Percentiles rank a stretch among this genome's conserved stretches.
Conservation (phyloP, 495 filamentous ascomycete species). For the Penicillium herquei region DNA sequence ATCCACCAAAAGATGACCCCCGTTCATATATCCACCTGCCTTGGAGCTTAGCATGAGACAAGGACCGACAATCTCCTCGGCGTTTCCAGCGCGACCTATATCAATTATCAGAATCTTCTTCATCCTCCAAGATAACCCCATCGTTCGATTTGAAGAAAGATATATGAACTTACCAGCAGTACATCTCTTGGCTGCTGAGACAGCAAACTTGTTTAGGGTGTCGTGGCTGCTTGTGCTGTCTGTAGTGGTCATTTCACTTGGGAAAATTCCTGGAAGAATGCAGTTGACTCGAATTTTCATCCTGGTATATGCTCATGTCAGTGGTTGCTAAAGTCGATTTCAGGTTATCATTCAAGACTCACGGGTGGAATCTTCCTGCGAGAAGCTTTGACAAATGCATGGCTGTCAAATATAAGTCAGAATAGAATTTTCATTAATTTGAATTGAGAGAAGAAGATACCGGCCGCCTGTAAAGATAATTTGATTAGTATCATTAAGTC, state of each 20-base stretch:
- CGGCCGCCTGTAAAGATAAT: too few species aligned
- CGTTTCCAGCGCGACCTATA: slow-evolving; percentile 3
- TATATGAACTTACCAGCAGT: slow-evolving; percentile 1
- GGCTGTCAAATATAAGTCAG: slow-evolving; percentile 1
- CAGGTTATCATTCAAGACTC: neutral
- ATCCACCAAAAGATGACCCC: slow-evolving; percentile 10
- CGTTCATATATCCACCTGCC: slow-evolving; percentile 14
- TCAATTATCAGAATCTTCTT: too few species aligned
- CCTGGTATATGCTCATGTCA: neutral
- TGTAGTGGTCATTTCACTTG: slow-evolving; percentile 21
- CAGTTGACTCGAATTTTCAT: slow-evolving; percentile 40
- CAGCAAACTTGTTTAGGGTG: slow-evolving; percentile 6
- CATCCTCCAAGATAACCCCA: too few species aligned
- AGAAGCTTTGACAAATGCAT: slow-evolving; percentile 21
- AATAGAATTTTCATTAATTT: neutral
- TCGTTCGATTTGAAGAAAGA: too few species aligned
- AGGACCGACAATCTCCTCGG: slow-evolving; percentile 10
- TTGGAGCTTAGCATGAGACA: slow-evolving; percentile 6
- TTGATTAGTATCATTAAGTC: too few species aligned
- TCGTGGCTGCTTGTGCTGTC: slow-evolving; percentile 10
- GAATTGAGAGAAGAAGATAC: slow-evolving; percentile 6
- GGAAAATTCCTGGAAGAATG: slow-evolving; percentile 48
- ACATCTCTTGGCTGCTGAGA: slow-evolving; percentile 6
- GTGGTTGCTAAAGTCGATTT: neutral
- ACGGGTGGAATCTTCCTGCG: slow-evolving; percentile 19